Evolutionary conservation across 495 filamentous ascomycete species (phyloP).

Genomic region (Neohortaea acidophila): DNA sequence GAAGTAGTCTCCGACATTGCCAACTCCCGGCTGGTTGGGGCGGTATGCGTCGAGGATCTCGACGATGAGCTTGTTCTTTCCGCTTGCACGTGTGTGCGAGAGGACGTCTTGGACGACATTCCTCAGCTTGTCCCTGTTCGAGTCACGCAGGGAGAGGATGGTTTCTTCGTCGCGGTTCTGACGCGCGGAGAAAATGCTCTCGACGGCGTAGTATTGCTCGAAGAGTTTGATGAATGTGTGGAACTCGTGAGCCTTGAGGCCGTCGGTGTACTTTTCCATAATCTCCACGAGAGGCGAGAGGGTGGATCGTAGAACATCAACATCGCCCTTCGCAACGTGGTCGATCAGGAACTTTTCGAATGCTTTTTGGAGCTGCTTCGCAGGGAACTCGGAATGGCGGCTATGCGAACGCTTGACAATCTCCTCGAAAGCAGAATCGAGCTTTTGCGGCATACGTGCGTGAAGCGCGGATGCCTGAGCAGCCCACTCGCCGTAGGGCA

Average conservation of each 20-base stretch:
- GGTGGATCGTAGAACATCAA: conserved; percentile 53
- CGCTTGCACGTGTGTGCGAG: conserved; percentile 78
- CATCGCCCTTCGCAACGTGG: conserved; percentile 53
- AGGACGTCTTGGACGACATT: conserved; percentile 76
- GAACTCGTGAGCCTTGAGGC: conserved; percentile 83
- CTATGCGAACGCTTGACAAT: conserved; percentile 68
- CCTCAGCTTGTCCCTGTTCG: conserved; percentile 80
- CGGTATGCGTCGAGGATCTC: conserved; percentile 88
- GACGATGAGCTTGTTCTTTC: conserved; percentile 88
- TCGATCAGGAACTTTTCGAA: conserved; percentile 82
- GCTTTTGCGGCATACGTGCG: conserved; percentile 85
- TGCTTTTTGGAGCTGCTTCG: conserved; percentile 71
- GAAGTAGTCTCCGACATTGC: conserved; percentile 79
- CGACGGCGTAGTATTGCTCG: conserved; percentile 64
- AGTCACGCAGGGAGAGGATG: conserved; percentile 81
- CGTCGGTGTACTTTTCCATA: conserved; percentile 70
- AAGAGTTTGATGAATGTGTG: conserved; percentile 63
- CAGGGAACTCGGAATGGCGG: conserved; percentile 77
- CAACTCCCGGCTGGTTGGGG: conserved; percentile 80
- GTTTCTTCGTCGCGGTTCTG: conserved; percentile 85
- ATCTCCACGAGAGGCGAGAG: conserved; percentile 67
- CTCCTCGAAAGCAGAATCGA: conserved; percentile 64
- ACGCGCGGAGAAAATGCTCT: conserved; percentile 72
- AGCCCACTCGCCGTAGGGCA: conserved; percentile 93
- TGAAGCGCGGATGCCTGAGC: conserved; percentile 91